Evolutionary conservation across 176 grass and related monocot species (phyloP).

Genomic region (Melocanna baccifera): DNA sequence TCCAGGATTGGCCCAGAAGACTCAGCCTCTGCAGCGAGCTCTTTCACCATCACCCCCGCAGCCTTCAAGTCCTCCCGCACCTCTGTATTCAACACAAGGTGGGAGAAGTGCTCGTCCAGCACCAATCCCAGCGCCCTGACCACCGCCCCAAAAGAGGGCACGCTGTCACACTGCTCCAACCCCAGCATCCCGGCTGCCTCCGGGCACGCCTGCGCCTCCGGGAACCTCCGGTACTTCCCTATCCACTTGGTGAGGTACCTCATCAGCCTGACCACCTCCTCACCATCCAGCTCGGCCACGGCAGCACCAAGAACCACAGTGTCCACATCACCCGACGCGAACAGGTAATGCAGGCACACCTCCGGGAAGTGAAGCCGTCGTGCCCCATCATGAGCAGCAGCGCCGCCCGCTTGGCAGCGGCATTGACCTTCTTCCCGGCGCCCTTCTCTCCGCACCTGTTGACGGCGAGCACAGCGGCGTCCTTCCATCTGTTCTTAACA

Average conservation of each 20-base stretch:
- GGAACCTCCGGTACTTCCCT: slow-evolving; percentile 57
- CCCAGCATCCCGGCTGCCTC: slow-evolving; percentile 20
- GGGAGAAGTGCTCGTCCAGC: slow-evolving; percentile 80
- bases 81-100: slow-evolving; percentile 66
- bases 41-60: slow-evolving; percentile 26
- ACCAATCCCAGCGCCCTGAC: slow-evolving; percentile 50
- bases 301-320: slow-evolving; percentile 48
- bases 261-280: slow-evolving; percentile 54
- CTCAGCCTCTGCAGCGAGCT: slow-evolving; percentile 46
- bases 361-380: slow-evolving; percentile 65
- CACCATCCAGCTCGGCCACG: slow-evolving; percentile 60
- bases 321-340: slow-evolving; percentile 56
- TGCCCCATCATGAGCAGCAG: slow-evolving; percentile 76
- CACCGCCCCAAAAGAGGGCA: slow-evolving; percentile 54
- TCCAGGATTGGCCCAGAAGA: slow-evolving; percentile 45
- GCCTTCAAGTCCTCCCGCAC: slow-evolving; percentile 47
- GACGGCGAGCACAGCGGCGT: slow-evolving; percentile 53
- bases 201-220: slow-evolving; percentile 16
- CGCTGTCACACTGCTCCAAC: slow-evolving; percentile 45
- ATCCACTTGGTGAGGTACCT: slow-evolving; percentile 81
- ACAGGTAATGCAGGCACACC: slow-evolving; percentile 76
- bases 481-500: slow-evolving; percentile 59
- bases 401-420: slow-evolving; percentile 31
- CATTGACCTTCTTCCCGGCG: slow-evolving; percentile 23
- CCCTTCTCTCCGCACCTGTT: slow-evolving; percentile 32